A percentile compares a stretch with the other conserved stretches of the same genome.
Conservation (phyloP, 129 eudicot genomes). For the Lactuca sativa region DNA sequence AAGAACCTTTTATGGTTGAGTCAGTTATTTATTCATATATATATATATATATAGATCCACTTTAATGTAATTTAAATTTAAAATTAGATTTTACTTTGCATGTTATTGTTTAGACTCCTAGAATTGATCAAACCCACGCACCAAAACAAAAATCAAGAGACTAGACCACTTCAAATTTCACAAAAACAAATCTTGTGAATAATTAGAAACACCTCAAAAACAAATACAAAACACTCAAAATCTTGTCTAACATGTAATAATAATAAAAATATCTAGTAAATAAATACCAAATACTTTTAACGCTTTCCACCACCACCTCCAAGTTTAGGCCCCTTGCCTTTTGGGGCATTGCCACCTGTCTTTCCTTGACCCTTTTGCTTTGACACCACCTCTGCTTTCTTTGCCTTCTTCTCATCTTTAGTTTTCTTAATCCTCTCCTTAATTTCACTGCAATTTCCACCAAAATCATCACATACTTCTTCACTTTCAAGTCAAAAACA, state of each 20-base stretch:
- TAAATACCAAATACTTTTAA: conserved; percentile 15
- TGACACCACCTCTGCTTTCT: conserved; percentile 59
- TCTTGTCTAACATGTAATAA: background rate
- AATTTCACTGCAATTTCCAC: conserved; percentile 36
- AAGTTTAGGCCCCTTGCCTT: conserved; percentile 50
- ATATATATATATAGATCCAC: no score
- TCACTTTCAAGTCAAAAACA: no score
- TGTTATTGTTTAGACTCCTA: no score
- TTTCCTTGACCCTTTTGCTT: conserved; percentile 45
- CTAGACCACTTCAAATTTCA: background rate
- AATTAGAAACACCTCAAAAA: background rate
- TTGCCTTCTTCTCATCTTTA: conserved; percentile 61
- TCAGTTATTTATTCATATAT: no score
- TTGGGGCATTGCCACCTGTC: conserved; percentile 37
- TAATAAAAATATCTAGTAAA: background rate
- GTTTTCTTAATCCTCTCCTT: conserved; percentile 71
- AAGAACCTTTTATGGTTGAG: no score
- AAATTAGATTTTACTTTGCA: no score
- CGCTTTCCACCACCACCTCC: conserved; percentile 71
- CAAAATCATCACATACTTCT: background rate
- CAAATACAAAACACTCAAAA: conserved; percentile 4
- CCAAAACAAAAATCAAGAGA: background rate
- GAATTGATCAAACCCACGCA: background rate
- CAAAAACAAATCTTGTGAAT: background rate
- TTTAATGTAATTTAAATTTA: no score